phyloP scores from a whole-genome alignment of 495 filamentous ascomycete genomes.

The Daldinia bambusicola region DNA sequence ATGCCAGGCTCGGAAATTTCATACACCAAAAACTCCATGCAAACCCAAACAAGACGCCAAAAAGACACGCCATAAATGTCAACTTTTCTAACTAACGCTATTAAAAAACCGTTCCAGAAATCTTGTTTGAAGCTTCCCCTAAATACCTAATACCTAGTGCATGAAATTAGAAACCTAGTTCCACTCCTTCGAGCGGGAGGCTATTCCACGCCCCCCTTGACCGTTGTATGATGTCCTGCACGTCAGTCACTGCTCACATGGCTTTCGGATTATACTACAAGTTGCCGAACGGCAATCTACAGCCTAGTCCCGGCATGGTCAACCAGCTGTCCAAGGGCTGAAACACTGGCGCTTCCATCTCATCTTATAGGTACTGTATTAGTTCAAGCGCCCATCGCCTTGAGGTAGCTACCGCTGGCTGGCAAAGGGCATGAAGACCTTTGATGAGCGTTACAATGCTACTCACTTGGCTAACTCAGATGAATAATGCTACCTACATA shows the following conservation, averaged over 20 bases:
- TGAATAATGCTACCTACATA: conserved; percentile 37
- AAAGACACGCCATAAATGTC: conserved; percentile 26
- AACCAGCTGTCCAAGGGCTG: conserved; percentile 23
- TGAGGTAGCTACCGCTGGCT: conserved; percentile 6
- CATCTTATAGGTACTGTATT: conserved; percentile 16
- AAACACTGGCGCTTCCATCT: conserved; percentile 30
- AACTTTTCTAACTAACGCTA: conserved; percentile 22
- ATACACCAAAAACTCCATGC: conserved; percentile 36
- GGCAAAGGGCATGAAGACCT: conserved; percentile 31
- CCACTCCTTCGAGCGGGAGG: conserved; percentile 27
- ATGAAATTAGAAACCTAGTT: conserved; percentile 37
- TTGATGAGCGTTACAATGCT: conserved; percentile 36
- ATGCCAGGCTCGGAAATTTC: conserved; percentile 43
- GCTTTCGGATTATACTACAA: conserved; percentile 40
- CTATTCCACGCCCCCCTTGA: conserved; percentile 26
- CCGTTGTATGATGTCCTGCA: conserved; percentile 29
- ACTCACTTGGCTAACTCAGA: conserved; percentile 31
- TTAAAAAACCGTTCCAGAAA: conserved; percentile 21
- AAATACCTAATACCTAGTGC: conserved; percentile 1
- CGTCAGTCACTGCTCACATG: conserved; percentile 40
- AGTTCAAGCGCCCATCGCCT: conserved; percentile 11
- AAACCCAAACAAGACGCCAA: conserved; percentile 33
- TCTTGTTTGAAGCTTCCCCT: conserved; percentile 35
- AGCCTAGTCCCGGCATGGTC: conserved; percentile 30
- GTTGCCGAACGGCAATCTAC: conserved; percentile 39